phyloP scores from a whole-genome alignment of 2,329 filamentous ascomycete genomes.

The Fusarium xyrophilum region DNA sequence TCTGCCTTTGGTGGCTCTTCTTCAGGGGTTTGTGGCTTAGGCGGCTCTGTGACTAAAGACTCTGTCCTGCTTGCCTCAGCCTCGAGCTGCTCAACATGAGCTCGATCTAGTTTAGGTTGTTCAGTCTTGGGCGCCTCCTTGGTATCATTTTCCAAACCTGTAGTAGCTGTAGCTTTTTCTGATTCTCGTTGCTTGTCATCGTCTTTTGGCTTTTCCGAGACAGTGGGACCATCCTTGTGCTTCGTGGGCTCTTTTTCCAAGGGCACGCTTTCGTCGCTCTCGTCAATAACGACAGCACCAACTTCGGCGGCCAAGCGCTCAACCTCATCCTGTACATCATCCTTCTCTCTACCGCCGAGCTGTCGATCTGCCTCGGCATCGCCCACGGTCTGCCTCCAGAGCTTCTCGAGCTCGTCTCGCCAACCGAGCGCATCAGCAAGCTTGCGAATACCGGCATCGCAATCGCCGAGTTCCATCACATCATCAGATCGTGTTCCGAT shows the following conservation, averaged over 20 bases:
- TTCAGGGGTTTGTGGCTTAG: not conserved
- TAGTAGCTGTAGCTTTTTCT: not conserved
- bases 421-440: conserved; percentile 84
- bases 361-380: conserved; percentile 63
- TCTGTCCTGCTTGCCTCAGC: not conserved
- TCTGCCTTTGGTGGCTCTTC: not conserved
- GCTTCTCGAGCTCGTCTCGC: conserved; percentile 78
- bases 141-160: not conserved
- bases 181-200: not conserved
- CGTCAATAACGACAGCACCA: conserved; percentile 45
- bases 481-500: conserved; percentile 82
- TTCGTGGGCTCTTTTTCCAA: not conserved
- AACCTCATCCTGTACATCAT: conserved; percentile 55
- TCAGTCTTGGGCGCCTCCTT: conserved; percentile 8
- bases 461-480: conserved; percentile 81
- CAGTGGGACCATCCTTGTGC: not conserved
- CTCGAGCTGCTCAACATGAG: not conserved
- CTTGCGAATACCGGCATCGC: conserved; percentile 79
- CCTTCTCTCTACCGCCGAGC: conserved; percentile 44
- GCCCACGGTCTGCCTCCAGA: conserved; percentile 75
- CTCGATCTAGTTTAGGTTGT: not conserved
- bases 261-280: conserved; percentile 22
- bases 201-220: not conserved
- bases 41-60: not conserved
- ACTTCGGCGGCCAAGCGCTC: conserved; percentile 49